Evolutionary conservation across 2,329 filamentous ascomycete species (phyloP), one percentile per base, ranked within the genome.

Genomic region (Fusarium kyushuense): DNA sequence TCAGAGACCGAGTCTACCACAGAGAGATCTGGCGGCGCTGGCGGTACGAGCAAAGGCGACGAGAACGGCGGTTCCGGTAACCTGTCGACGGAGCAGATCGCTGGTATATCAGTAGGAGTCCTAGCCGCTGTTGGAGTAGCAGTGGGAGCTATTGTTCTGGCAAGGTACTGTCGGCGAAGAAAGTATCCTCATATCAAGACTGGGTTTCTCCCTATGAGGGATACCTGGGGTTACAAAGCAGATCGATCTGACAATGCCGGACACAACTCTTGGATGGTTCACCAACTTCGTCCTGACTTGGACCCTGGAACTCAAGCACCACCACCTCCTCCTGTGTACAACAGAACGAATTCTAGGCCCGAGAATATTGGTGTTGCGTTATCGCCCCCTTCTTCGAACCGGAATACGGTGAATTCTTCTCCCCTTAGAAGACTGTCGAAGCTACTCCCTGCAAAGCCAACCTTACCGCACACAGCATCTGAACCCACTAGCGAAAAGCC

Each of bases 71-170:
- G 61, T 21, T 60, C 61, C 8, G 45, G 54, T 14, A 58, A 54
- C 30, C 75, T 81, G 16, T 78, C 65, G 30, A 79, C 78, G 9
- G 77, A 77, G 6, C 85, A 89, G 64, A 82, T 90, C 46, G 83
- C 83, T 19, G 89, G 88, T 9, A 88, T 91, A 60, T 80, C 84
- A 2, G 79, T 88, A 6, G 89, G 87, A 8, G 79, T 83, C 13
- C 81, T 83, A 6, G 84, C 83, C 6, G 83, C 82, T 2, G 77
- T 84, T 5, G 75, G 82, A 6, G 69, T 90, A 19, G 84, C 82
- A 8, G 71, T 87, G 29, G 80, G 79, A 6, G 73, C 85, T 14
- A 81, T 88, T 25, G 69, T 86, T 10, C 55, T 85, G 16, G 79
- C 81, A 5, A 79, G 83, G 45, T 71, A 70, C 43, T 75, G 74